Conservation (phyloP, 192 early-diverging fungal genomes). For the Coemansia sp. region DNA sequence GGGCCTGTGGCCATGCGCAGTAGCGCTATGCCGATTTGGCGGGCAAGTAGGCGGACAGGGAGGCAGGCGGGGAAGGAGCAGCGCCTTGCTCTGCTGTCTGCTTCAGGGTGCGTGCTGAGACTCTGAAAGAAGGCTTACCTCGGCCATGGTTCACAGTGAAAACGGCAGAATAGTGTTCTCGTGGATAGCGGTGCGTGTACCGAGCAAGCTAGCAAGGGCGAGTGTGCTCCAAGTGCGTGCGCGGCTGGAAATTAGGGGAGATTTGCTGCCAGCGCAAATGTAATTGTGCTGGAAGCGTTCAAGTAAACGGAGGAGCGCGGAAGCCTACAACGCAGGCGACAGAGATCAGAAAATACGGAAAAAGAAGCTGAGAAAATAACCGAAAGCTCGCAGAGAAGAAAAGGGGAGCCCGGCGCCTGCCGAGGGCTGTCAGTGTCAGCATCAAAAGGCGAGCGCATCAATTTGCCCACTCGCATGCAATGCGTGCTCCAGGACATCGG, state of each 20-base stretch:
- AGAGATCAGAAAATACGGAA: slow-evolving; percentile 17
- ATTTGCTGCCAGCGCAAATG: slow-evolving; percentile 11
- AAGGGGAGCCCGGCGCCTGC: not conserved
- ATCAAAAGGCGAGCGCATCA: not conserved
- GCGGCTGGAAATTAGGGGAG: not conserved
- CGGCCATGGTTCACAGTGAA: slow-evolving; percentile 20
- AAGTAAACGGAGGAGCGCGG: not conserved
- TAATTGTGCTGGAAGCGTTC: not conserved
- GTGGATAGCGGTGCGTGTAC: not conserved
- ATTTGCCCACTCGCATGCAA: not conserved
- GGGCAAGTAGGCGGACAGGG: not conserved
- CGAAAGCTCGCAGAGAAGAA: slow-evolving; percentile 6
- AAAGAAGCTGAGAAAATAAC: slow-evolving; percentile 5
- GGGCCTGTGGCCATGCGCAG: not conserved
- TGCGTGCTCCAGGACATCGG: not conserved
- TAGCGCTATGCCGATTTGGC: not conserved
- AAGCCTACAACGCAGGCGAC: not conserved
- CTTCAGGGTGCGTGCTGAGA: not conserved
- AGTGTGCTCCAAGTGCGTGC: not conserved
- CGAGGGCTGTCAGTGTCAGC: too few relatives aligned
- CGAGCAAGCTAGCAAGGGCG: not conserved
- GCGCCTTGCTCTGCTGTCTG: not conserved
- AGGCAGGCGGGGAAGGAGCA: not conserved
- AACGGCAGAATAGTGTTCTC: not conserved
- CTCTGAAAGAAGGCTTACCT: slow-evolving; percentile 21